A percentile compares a stretch with the other conserved stretches of the same genome.
Conservation (phyloP, 495 filamentous ascomycete genomes). For the Margaritispora aquatica region DNA sequence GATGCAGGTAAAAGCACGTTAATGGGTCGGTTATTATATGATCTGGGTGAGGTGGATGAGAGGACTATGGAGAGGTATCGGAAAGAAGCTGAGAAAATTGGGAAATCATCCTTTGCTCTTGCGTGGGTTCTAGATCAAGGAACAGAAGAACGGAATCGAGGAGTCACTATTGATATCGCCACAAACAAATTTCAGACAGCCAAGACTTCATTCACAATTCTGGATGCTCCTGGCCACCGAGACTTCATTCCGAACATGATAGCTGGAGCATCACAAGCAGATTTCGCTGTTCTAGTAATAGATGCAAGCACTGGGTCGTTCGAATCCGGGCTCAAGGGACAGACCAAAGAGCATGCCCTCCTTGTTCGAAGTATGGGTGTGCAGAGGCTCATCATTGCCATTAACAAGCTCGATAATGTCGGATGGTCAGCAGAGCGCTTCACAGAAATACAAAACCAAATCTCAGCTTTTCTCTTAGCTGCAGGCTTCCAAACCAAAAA, state of each 20-base stretch:
- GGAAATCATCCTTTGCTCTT: conserved; percentile 90
- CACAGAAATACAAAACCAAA: conserved; percentile 76
- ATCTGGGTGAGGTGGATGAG: conserved; percentile 80
- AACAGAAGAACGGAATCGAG: conserved; percentile 75
- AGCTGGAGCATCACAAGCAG: conserved; percentile 89
- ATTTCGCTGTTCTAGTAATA: conserved; percentile 93
- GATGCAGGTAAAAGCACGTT: conserved; percentile 97
- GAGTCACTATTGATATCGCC: conserved; percentile 97
- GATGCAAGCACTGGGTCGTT: conserved; percentile 85
- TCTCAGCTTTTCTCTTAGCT: conserved; percentile 71
- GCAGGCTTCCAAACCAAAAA: conserved; percentile 77
- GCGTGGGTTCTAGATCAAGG: conserved; percentile 95
- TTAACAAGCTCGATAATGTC: conserved; percentile 91
- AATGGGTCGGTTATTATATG: conserved; percentile 90
- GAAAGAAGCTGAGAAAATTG: conserved; percentile 83
- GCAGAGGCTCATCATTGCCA: conserved; percentile 74
- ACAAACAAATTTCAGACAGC: conserved; percentile 89
- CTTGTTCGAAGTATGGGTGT: conserved; percentile 91
- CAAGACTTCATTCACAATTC: conserved; percentile 80
- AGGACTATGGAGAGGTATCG: conserved; percentile 82
- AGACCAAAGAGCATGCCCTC: conserved; percentile 90
- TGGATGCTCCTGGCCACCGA: conserved; percentile 89
- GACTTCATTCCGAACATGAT: conserved; percentile 99
- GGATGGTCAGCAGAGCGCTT: conserved; percentile 77
- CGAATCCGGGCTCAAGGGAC: conserved; percentile 86